Evolutionary conservation across 2,329 filamentous ascomycete species (phyloP).

Genomic region (Trichoderma sp.): DNA sequence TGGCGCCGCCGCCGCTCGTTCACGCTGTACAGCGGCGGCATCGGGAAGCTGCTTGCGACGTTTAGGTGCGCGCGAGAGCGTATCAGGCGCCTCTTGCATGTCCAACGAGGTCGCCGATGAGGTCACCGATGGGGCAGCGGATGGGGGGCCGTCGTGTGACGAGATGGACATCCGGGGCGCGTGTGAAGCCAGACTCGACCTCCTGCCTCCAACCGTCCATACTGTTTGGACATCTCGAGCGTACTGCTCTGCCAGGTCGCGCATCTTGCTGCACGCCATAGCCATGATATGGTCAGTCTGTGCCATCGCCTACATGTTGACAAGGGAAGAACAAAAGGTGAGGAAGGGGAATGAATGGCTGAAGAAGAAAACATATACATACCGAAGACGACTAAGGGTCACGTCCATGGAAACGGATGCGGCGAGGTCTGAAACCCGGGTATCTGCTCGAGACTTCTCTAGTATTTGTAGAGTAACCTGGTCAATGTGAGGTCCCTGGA

Average conservation of each 20-base stretch:
- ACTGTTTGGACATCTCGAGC: constrained; percentile 37
- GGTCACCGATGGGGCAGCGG: constrained; percentile 5
- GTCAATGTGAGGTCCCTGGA: constrained; percentile 37
- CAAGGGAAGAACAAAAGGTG: background rate
- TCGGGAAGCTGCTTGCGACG: constrained; percentile 30
- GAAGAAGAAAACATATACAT: constrained; percentile 23
- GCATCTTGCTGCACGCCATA: constrained; percentile 35
- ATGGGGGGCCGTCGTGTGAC: constrained; percentile 28
- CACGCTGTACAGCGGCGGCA: constrained; percentile 20
- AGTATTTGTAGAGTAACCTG: constrained; percentile 33
- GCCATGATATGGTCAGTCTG: constrained; percentile 15
- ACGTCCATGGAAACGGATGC: constrained; percentile 36
- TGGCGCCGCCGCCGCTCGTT: background rate
- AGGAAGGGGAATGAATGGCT: background rate
- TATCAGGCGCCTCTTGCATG: constrained; percentile 25
- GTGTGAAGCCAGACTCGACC: constrained; percentile 23
- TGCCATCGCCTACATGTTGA: background rate
- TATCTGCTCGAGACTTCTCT: constrained; percentile 29
- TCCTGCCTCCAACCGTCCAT: constrained; percentile 31
- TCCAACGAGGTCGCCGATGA: constrained; percentile 14
- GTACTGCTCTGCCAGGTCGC: constrained; percentile 37
- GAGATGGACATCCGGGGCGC: constrained; percentile 28
- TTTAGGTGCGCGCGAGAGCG: constrained; percentile 23
- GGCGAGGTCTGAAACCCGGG: constrained; percentile 33
- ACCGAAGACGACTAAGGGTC: constrained; percentile 38